Evolutionary conservation across 1,139 yeast genomes (phyloP).

Genomic region (Scheffersomyces lignicola): DNA sequence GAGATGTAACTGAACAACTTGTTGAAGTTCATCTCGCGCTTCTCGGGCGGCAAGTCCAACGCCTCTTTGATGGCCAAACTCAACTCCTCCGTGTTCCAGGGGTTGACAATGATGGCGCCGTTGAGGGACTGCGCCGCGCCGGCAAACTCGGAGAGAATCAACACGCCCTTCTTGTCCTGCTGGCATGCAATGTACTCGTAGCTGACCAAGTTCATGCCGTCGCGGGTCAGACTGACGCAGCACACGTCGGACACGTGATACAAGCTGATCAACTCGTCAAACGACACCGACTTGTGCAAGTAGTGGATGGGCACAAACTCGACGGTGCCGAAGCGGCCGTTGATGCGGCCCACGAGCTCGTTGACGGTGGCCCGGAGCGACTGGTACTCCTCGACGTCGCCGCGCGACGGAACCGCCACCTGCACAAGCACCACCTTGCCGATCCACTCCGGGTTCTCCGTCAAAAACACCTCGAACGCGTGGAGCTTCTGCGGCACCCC

Average conservation of each 20-base stretch:
- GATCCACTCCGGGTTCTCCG: slow-evolving; percentile 96
- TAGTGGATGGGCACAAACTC: slow-evolving; percentile 98
- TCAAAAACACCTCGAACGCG: slow-evolving; percentile 89
- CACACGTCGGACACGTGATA: slow-evolving; percentile 89
- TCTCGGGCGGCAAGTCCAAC: slow-evolving; percentile 80
- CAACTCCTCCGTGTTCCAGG: slow-evolving; percentile 97
- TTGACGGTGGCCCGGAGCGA: slow-evolving; percentile 90
- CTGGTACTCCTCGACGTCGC: slow-evolving; percentile 98
- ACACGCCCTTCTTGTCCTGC: slow-evolving; percentile 78
- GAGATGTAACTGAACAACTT: slow-evolving; percentile 84
- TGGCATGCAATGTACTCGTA: slow-evolving; percentile 98
- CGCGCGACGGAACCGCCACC: slow-evolving; percentile 97
- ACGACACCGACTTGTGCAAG: slow-evolving; percentile 88
- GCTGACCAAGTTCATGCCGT: slow-evolving; percentile 96
- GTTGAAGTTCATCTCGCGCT: slow-evolving; percentile 72
- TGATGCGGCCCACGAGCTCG: slow-evolving; percentile 94
- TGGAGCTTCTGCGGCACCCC: slow-evolving; percentile 97
- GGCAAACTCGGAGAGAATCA: slow-evolving; percentile 89
- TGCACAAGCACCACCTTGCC: slow-evolving; percentile 96
- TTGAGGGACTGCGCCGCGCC: slow-evolving; percentile 99
- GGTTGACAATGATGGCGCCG: slow-evolving; percentile 91
- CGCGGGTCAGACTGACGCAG: slow-evolving; percentile 90
- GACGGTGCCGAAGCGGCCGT: slow-evolving; percentile 94
- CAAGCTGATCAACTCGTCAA: slow-evolving; percentile 86
- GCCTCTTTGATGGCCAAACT: slow-evolving; percentile 86